Conservation (phyloP, 2,329 filamentous ascomycete genomes). For the Gaeumannomyces sp. region DNA sequence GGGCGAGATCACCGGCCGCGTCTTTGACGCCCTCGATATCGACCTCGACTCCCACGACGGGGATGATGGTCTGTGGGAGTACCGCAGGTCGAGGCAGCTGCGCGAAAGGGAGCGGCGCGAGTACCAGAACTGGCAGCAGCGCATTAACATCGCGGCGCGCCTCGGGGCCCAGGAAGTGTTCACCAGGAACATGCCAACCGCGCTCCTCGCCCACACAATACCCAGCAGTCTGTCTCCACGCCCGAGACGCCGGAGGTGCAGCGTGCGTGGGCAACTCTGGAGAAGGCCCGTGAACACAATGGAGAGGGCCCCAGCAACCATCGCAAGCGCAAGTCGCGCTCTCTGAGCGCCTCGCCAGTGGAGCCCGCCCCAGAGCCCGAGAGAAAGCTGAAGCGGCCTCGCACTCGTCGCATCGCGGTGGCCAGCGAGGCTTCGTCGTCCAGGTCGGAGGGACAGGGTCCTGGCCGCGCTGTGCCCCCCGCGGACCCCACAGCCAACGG, state of each 20-base stretch:
- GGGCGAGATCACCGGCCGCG: constrained; percentile 55
- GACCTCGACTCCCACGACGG: constrained; percentile 86
- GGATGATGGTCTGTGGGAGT: constrained; percentile 50
- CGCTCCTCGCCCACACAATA: constrained; percentile 52
- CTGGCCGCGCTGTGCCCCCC: not conserved
- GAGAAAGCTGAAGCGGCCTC: constrained; percentile 79
- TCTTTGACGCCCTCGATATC: constrained; percentile 63
- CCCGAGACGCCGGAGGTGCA: constrained; percentile 72
- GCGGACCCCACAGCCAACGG: not conserved
- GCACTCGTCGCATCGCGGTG: constrained; percentile 57
- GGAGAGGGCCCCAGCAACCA: constrained; percentile 37
- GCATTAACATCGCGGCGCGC: constrained; percentile 73
- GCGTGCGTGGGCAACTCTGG: constrained; percentile 84
- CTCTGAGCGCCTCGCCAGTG: constrained; percentile 62
- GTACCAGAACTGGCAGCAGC: constrained; percentile 72
- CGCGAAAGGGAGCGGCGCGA: constrained; percentile 49
- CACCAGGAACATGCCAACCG: constrained; percentile 49
- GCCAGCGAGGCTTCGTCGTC: constrained; percentile 40
- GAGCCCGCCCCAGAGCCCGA: constrained; percentile 66
- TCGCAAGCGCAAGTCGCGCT: constrained; percentile 70
- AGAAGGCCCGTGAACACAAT: constrained; percentile 70
- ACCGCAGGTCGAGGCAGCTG: constrained; percentile 45
- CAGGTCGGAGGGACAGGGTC: constrained; percentile 14
- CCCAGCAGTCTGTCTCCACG: constrained; percentile 39
- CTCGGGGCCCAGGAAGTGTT: constrained; percentile 72